Conservation (phyloP, 106 monocot species). For the Apostasia shenzhenica region DNA sequence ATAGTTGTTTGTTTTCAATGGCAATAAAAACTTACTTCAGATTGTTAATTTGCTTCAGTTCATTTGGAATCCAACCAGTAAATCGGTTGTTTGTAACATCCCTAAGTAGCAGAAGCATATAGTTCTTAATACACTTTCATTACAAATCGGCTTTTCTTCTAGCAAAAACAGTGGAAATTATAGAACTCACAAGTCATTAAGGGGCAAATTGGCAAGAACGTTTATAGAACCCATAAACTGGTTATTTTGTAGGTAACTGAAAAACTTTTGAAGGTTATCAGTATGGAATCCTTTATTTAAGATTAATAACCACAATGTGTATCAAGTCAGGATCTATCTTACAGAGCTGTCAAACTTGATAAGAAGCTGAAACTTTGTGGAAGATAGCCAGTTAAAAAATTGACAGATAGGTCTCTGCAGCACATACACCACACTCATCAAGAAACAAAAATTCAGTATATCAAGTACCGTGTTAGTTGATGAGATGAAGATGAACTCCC, state of each 20-base stretch:
- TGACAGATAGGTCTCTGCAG: constrained; percentile 68
- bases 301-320: not conserved
- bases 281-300: not conserved
- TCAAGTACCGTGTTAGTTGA: too few relatives aligned
- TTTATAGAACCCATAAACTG: constrained; percentile 72
- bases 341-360: constrained; percentile 50
- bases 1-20: not conserved
- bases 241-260: constrained; percentile 79
- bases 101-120: constrained; percentile 23
- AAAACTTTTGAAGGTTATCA: not conserved
- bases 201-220: constrained; percentile 64
- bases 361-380: constrained; percentile 47
- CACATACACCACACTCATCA: not conserved
- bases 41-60: constrained; percentile 55
- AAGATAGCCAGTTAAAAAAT: constrained; percentile 47
- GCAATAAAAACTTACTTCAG: constrained; percentile 43
- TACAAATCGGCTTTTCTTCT: not conserved
- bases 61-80: constrained; percentile 79
- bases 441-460: not conserved
- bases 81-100: constrained; percentile 81
- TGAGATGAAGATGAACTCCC: too few relatives aligned
- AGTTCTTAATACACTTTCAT: not conserved
- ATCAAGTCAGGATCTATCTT: constrained; percentile 8
- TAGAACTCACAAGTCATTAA: constrained; percentile 63
- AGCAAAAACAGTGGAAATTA: not conserved